phyloP scores from a whole-genome alignment of 352 stramenopile genomes.

The Phytopythium mirpurense region DNA sequence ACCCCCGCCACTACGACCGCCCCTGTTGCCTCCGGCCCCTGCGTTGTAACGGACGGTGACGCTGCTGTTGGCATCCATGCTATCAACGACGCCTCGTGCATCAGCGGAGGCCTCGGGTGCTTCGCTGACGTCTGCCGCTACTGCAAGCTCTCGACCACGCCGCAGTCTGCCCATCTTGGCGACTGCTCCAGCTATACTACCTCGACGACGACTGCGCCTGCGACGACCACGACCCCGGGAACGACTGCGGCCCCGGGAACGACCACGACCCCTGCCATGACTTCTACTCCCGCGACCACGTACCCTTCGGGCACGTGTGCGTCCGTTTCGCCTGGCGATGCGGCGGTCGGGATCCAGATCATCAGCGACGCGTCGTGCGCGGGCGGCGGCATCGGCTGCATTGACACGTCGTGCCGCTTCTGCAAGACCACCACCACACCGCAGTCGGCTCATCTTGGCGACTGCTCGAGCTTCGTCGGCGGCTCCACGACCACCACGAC shows the following conservation, averaged over 20 bases:
- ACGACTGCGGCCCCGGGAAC: neutral
- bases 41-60: conserved; percentile 22
- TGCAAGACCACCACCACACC: conserved; percentile 23
- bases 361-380: conserved; percentile 17
- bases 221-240: neutral
- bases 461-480: conserved; percentile 8
- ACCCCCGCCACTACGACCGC: conserved; percentile 1
- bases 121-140: conserved; percentile 15
- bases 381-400: conserved; percentile 24
- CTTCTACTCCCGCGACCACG: conserved; percentile 6
- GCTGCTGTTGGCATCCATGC: conserved; percentile 25
- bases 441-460: conserved; percentile 18
- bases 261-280: neutral
- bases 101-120: conserved; percentile 31
- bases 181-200: conserved; percentile 14
- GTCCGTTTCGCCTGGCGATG: conserved; percentile 7
- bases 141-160: conserved; percentile 23
- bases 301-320: neutral
- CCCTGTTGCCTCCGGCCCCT: neutral
- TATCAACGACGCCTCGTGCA: conserved; percentile 20
- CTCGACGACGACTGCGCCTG: conserved; percentile 3
- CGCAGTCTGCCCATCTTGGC: conserved; percentile 26
- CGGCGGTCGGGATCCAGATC: conserved; percentile 23
- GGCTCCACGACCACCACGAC: neutral
- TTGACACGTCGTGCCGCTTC: conserved; percentile 28